Evolutionary conservation across 129 eudicot genomes (phyloP).

Genomic region (Chrysanthemum seticuspe): DNA sequence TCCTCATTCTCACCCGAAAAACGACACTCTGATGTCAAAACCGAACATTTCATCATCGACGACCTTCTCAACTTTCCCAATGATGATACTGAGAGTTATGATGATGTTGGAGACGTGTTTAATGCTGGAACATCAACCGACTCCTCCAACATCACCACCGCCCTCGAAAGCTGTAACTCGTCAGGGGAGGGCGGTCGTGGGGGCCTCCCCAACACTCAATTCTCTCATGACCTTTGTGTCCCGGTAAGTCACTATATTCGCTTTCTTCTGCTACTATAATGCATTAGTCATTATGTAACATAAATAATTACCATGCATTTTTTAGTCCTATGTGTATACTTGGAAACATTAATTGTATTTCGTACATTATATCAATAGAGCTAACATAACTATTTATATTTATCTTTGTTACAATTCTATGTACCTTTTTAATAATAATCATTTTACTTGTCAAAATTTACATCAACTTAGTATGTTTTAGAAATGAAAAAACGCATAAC

Average conservation of each 20-base stretch:
- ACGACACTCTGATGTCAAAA: constrained; percentile 42
- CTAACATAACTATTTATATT: too few species aligned
- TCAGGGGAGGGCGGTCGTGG: constrained; percentile 47
- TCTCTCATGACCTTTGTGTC: constrained; percentile 65
- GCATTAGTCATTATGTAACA: too few species aligned
- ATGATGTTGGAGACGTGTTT: constrained; percentile 12
- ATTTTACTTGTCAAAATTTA: background rate
- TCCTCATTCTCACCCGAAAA: constrained; percentile 44
- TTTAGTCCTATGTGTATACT: too few species aligned
- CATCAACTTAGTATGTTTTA: background rate
- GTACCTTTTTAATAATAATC: too few species aligned
- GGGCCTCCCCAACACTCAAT: constrained; percentile 42
- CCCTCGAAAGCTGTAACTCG: constrained; percentile 59
- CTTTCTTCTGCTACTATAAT: too few species aligned
- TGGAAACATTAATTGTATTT: too few species aligned
- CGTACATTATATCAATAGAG: too few species aligned
- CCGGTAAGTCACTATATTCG: constrained; percentile 44
- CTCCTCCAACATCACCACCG: constrained; percentile 41
- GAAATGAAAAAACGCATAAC: too few species aligned
- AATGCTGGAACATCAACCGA: constrained; percentile 30
- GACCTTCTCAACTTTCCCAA: constrained; percentile 83
- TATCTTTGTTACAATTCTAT: too few species aligned
- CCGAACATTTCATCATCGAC: constrained; percentile 67
- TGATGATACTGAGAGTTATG: constrained; percentile 28
- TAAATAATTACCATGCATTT: too few species aligned